Evolutionary conservation across 257 asterid genomes (phyloP), one percentile per base, ranked within the genome.

Genomic region (Scutellaria barbata): DNA sequence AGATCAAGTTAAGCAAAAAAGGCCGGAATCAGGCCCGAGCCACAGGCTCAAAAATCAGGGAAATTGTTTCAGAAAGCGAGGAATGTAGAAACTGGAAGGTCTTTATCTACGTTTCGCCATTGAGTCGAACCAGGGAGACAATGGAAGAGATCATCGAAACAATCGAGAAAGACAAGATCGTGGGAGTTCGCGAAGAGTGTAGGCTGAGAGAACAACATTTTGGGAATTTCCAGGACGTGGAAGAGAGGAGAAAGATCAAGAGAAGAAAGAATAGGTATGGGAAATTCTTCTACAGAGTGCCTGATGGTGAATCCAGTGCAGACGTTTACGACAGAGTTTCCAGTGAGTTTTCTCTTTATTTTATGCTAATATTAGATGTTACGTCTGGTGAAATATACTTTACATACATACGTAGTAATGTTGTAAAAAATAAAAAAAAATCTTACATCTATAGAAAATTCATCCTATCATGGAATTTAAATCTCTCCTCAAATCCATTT

Each of bases 301-400:
- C 92, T 7, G 82, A 82, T 14, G 96, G 96, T 6, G 96, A 89
- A 78, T 82, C 94, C 16, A 84, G 88, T 2, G 94, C 95, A 13
- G 92, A 85, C 56, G 95, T 85, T 68, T 80, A 81, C 67, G 96
- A 86, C 43, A 80, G 96, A 58, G 86, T 86, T 69, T 84, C 92
- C 14, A 71, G 94, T 89, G 81, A 82, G 89, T 74, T 69, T 40
- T 30, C 1, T 20, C 41, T 4, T 8, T 8, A n/a, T 13, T 5
- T 37, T 5, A 1, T 59, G 47, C 12, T 42, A 8, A 10, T 7
- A 10, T 42, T 2, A 42, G 0, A 10, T 42, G 8, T 42, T 42
- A 42, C 11, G 2, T 42, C 8, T 6, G 11, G 46, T 42, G 35
- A 30, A 30, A 30, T 30, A 30, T 30, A 25, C 3, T 25, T 25